A percentile compares a stretch with the other conserved stretches of the same genome.
phyloP scores from a whole-genome alignment of 2,329 filamentous ascomycete species.

The Venturia aucupariae region DNA sequence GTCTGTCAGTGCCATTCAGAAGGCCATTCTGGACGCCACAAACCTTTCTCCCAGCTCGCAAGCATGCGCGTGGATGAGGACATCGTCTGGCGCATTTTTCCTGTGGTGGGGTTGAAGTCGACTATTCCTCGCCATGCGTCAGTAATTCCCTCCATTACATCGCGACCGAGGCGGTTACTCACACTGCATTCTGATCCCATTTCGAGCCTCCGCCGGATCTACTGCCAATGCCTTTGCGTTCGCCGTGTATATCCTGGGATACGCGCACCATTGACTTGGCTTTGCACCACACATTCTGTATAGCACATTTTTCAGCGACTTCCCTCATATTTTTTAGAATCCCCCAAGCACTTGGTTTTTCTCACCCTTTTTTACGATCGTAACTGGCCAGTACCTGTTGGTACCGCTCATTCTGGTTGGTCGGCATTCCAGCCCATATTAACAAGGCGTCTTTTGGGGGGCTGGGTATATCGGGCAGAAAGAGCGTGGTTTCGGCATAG shows the following conservation, averaged over 20 bases:
- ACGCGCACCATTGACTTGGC: neutral
- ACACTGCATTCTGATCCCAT: slow-evolving; percentile 6
- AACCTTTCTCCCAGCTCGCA: neutral
- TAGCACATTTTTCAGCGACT: neutral
- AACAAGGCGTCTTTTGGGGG: neutral
- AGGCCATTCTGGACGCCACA: neutral
- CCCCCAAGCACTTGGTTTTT: too few species aligned
- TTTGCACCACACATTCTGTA: neutral
- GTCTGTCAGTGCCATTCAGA: neutral
- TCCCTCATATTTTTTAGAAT: neutral
- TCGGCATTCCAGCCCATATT: slow-evolving; percentile 10
- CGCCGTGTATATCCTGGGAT: neutral
- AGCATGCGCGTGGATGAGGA: neutral
- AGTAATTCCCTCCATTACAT: neutral
- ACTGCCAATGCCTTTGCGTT: neutral
- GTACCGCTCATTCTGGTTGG: neutral
- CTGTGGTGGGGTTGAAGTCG: neutral
- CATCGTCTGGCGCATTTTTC: slow-evolving; percentile 1
- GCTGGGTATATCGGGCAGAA: neutral
- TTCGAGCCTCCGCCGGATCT: neutral
- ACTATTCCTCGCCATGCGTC: neutral
- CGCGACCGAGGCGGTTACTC: neutral
- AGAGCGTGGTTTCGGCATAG: slow-evolving; percentile 5
- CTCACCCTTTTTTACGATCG: neutral
- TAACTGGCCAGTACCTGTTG: slow-evolving; percentile 6